phyloP scores from a whole-genome alignment of 768 basidiomycete genomes.

The Trametes sanguinea region DNA sequence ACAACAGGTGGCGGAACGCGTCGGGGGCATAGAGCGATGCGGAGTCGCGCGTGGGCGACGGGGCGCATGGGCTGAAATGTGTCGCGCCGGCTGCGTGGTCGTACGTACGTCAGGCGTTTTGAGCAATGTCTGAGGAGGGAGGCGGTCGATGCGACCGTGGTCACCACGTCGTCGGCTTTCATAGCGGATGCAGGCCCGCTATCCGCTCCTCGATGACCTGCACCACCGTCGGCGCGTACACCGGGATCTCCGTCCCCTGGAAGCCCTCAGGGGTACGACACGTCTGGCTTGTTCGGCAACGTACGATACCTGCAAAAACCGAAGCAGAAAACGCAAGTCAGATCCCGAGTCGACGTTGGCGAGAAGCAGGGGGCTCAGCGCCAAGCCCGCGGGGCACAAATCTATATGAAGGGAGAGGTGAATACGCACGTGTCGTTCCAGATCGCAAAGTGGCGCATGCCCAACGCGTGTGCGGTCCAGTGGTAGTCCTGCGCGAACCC shows the following conservation, averaged over 20 bases:
- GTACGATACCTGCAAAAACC: slow-evolving; percentile 37
- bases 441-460: slow-evolving; percentile 73
- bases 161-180: neutral
- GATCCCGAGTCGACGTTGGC: neutral
- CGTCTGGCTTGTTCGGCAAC: slow-evolving; percentile 45
- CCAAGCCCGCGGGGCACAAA: neutral
- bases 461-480: slow-evolving; percentile 75
- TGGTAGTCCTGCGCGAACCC: slow-evolving; percentile 89
- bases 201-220: slow-evolving; percentile 73
- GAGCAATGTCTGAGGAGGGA: neutral
- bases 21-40: slow-evolving; percentile 6
- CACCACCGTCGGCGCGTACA: slow-evolving; percentile 63
- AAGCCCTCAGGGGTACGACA: slow-evolving; percentile 82
- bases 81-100: neutral
- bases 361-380: neutral
- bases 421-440: slow-evolving; percentile 75
- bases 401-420: neutral
- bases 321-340: neutral
- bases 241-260: slow-evolving; percentile 77
- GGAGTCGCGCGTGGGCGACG: neutral
- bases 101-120: too few species aligned
- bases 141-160: too few species aligned
- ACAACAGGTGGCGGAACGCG: neutral
- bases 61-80: neutral
- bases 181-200: slow-evolving; percentile 33